Evolutionary conservation across 2,329 filamentous ascomycete species (phyloP).

Genomic region (Pyrenochaeta sp.): DNA sequence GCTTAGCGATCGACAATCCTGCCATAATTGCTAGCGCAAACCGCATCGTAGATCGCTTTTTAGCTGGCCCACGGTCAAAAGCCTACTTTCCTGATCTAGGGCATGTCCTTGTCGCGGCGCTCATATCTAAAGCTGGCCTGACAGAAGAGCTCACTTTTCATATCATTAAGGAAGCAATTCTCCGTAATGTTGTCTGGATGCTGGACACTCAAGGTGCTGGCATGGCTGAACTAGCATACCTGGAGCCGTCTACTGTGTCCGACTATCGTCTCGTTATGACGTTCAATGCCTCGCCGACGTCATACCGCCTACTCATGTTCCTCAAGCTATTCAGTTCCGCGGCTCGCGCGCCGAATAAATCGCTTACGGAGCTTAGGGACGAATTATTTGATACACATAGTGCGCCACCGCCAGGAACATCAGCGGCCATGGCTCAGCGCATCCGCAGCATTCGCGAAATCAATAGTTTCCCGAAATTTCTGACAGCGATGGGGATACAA

Average conservation of each 20-base stretch:
- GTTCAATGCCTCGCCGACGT: constrained; percentile 57
- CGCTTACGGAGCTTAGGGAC: constrained; percentile 53
- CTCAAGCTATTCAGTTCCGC: constrained; percentile 59
- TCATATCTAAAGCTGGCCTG: constrained; percentile 57
- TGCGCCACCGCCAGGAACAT: constrained; percentile 54
- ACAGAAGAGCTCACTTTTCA: constrained; percentile 51
- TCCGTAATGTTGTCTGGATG: constrained; percentile 63
- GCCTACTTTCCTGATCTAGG: constrained; percentile 58
- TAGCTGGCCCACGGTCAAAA: constrained; percentile 53
- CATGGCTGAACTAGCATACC: constrained; percentile 57
- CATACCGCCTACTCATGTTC: constrained; percentile 64
- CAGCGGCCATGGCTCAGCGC: constrained; percentile 52
- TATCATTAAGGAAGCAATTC: constrained; percentile 60
- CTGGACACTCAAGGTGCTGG: constrained; percentile 49
- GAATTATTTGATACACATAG: constrained; percentile 59
- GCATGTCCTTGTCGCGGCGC: constrained; percentile 57
- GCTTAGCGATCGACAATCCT: constrained; percentile 52
- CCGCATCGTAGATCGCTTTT: constrained; percentile 50
- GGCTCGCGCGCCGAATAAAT: constrained; percentile 50
- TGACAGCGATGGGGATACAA: constrained; percentile 55
- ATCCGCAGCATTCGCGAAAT: constrained; percentile 57
- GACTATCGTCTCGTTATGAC: constrained; percentile 58
- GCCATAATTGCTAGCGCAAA: constrained; percentile 54
- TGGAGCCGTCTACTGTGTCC: constrained; percentile 54
- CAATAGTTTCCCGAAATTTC: constrained; percentile 54